These are phyloP conservation scores for Barnettozyma hawaiiensis DNA, from an alignment of 1,139 yeast genomes.

Conservation along the genomic window DNA sequence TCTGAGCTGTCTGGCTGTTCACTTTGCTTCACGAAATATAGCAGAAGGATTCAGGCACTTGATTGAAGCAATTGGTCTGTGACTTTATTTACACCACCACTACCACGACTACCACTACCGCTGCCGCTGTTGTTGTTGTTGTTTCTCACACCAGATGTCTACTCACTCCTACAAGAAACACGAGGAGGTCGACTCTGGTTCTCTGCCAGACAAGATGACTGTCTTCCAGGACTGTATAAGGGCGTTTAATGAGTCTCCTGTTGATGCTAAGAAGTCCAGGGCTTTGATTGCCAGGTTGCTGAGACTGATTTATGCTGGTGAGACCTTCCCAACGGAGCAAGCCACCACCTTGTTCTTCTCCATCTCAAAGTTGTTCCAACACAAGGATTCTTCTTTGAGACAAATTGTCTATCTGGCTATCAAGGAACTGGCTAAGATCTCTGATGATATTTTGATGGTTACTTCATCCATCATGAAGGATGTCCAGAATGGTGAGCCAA, in stretches of 20 bases:
- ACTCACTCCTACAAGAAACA: slow-evolving; percentile 76
- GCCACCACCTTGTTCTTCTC: slow-evolving; percentile 92
- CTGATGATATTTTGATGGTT: slow-evolving; percentile 94
- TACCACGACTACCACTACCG: too few species aligned
- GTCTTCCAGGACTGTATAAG: slow-evolving; percentile 94
- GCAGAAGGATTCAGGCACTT: too few species aligned
- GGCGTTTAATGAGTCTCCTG: slow-evolving; percentile 89
- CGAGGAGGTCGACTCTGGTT: slow-evolving; percentile 66
- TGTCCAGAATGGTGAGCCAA: slow-evolving; percentile 80
- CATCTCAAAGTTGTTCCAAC: slow-evolving; percentile 90
- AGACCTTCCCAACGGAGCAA: slow-evolving; percentile 80
- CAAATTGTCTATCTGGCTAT: slow-evolving; percentile 92
- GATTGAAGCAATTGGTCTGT: not conserved
- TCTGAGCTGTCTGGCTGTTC: not conserved
- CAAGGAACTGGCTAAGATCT: slow-evolving; percentile 78
- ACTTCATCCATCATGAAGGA: slow-evolving; percentile 98
- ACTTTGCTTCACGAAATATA: too few species aligned
- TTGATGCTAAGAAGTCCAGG: slow-evolving; percentile 84
- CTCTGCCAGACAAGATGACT: slow-evolving; percentile 88
- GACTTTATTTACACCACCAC: too few species aligned
- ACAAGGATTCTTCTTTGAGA: slow-evolving; percentile 83
- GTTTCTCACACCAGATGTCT: too few species aligned
- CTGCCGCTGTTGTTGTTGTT: too few species aligned
- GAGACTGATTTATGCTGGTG: slow-evolving; percentile 75
- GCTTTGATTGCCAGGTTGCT: slow-evolving; percentile 65